A percentile compares a stretch with the other conserved stretches of the same genome.
These are phyloP conservation scores for Plectranthus barbatus DNA, from an alignment of 257 asterid species.

Conservation along the genomic window DNA sequence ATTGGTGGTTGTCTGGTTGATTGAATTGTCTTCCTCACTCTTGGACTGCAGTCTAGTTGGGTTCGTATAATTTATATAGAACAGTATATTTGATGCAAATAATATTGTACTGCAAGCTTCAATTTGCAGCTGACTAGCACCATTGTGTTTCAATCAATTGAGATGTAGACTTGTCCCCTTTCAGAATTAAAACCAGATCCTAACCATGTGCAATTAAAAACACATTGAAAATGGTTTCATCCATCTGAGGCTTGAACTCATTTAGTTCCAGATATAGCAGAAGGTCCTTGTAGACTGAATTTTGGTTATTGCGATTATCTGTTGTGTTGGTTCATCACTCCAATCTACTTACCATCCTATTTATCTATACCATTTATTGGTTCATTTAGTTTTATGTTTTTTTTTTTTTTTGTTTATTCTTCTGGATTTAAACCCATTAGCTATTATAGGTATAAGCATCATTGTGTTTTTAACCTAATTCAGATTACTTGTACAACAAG, in stretches of 20 bases:
- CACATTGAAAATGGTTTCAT: not conserved
- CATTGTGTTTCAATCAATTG: not conserved
- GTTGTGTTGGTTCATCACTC: not conserved
- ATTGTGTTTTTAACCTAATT: conserved; percentile 5
- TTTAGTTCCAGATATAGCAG: not conserved
- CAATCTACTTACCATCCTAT: not conserved
- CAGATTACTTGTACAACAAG: not conserved
- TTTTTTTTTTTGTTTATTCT: too few relatives aligned
- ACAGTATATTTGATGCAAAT: not conserved
- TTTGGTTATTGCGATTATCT: not conserved
- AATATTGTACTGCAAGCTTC: not conserved
- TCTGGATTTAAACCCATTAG: not conserved
- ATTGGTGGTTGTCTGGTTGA: not conserved
- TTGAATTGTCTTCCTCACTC: not conserved
- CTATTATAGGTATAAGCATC: not conserved
- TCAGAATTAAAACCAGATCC: not conserved
- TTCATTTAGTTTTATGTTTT: not conserved
- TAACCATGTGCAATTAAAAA: not conserved
- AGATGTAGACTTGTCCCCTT: not conserved
- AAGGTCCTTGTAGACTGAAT: not conserved
- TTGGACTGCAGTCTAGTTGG: conserved; percentile 2
- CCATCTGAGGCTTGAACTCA: not conserved
- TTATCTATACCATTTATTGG: not conserved
- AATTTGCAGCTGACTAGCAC: not conserved
- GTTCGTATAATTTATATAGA: not conserved